These are phyloP conservation scores for Hondaea fermentalgiana DNA, from an alignment of 108 stramenopile species.

Conservation along the genomic window DNA sequence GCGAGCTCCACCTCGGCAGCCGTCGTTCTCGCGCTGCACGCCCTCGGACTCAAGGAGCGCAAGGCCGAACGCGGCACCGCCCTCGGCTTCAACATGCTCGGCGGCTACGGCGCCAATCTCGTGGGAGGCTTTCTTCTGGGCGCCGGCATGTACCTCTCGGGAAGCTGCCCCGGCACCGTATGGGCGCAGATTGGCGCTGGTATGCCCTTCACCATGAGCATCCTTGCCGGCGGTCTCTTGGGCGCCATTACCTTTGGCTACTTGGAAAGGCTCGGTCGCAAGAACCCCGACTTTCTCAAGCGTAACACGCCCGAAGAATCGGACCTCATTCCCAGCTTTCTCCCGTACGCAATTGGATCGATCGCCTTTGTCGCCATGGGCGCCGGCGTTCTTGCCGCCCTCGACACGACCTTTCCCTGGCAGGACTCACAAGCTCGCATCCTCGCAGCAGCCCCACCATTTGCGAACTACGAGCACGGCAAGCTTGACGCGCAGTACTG, in stretches of 20 bases:
- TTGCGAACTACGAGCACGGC: too few species aligned
- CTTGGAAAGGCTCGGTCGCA: background rate
- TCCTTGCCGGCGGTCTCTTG: background rate
- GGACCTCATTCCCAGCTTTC: background rate
- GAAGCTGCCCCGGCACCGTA: conserved; percentile 12
- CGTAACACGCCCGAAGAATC: background rate
- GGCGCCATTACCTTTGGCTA: background rate
- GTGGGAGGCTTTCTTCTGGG: background rate
- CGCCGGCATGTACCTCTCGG: background rate
- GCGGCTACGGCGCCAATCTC: background rate
- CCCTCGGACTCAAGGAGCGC: background rate
- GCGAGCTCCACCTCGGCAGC: background rate
- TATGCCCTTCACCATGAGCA: background rate
- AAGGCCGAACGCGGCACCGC: background rate
- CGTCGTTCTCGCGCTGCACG: background rate
- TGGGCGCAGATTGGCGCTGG: conserved; percentile 22
- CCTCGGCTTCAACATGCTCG: background rate
- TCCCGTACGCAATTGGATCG: background rate
- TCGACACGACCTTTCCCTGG: background rate
- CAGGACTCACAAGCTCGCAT: background rate
- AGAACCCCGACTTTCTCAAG: background rate
- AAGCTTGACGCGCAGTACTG: background rate
- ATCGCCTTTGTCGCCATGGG: background rate
- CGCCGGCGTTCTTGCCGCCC: background rate
- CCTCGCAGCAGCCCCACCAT: background rate